Evolutionary conservation across 768 basidiomycete species (phyloP).

Genomic region (Rhodotorula paludigena): DNA sequence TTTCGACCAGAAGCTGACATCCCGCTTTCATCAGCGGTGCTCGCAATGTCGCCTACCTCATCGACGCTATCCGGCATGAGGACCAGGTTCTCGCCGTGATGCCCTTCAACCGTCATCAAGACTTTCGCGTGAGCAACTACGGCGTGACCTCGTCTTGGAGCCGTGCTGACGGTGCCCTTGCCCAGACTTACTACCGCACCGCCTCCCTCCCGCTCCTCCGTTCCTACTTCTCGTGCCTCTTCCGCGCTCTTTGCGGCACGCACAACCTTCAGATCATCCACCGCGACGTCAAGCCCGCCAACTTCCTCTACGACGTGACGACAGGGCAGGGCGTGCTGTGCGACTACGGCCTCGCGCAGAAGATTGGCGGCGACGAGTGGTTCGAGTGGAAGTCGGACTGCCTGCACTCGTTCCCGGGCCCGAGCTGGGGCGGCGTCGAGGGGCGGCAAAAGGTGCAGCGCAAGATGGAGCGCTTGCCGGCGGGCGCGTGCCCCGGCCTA

Average conservation of each 20-base stretch:
- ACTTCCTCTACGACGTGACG: conserved; percentile 85
- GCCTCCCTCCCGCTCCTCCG: conserved; percentile 73
- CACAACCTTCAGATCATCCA: conserved; percentile 84
- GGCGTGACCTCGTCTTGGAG: neutral
- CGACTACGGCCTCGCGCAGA: conserved; percentile 89
- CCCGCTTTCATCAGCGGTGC: conserved; percentile 56
- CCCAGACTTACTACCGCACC: conserved; percentile 64
- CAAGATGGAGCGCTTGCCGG: neutral
- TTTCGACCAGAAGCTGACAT: conserved; percentile 37
- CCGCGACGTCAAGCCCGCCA: conserved; percentile 96
- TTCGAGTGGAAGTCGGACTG: conserved; percentile 53
- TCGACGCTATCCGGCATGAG: conserved; percentile 81
- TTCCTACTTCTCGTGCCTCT: conserved; percentile 81
- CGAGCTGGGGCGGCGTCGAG: conserved; percentile 17
- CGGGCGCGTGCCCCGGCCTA: conserved; percentile 6
- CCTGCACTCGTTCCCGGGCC: conserved; percentile 65
- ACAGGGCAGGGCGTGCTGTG: conserved; percentile 79
- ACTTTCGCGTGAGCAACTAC: conserved; percentile 68
- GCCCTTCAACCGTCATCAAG: conserved; percentile 86
- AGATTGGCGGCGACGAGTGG: conserved; percentile 39
- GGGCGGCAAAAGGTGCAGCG: neutral
- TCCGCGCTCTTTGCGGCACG: conserved; percentile 81
- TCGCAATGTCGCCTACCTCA: conserved; percentile 83
- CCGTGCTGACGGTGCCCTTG: neutral
- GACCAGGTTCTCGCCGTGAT: conserved; percentile 93